These are phyloP conservation scores for Xanthoconium purpureum DNA, from an alignment of 768 basidiomycete species.

Conservation along the genomic window DNA sequence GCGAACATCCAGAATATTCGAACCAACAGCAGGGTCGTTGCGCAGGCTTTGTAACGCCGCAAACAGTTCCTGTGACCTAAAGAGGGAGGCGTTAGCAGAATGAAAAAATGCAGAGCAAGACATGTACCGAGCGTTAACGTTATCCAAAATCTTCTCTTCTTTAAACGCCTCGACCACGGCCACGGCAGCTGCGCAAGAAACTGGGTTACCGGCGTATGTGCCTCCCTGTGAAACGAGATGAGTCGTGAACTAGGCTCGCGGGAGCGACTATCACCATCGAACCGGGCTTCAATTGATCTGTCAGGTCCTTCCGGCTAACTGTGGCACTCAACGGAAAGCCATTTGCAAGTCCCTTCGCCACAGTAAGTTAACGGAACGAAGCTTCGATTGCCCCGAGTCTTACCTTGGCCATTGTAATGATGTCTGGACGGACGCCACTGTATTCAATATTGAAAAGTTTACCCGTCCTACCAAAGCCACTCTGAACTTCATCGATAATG, in stretches of 20 bases:
- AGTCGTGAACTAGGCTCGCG: background rate
- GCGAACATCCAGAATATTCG: constrained; percentile 79
- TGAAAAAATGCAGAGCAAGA: background rate
- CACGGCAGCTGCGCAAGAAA: constrained; percentile 86
- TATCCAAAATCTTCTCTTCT: constrained; percentile 78
- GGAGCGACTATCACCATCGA: constrained; percentile 53
- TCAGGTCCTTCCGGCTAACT: constrained; percentile 75
- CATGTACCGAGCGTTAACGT: constrained; percentile 67
- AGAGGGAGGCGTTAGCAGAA: constrained; percentile 1
- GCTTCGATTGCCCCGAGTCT: background rate
- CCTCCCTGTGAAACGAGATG: constrained; percentile 53
- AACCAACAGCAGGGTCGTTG: constrained; percentile 46
- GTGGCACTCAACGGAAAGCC: constrained; percentile 93
- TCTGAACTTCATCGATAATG: constrained; percentile 85
- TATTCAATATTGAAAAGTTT: constrained; percentile 79
- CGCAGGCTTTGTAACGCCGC: constrained; percentile 54
- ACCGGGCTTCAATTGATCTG: constrained; percentile 76
- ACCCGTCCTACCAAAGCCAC: constrained; percentile 87
- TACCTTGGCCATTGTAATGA: constrained; percentile 87
- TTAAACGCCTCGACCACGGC: constrained; percentile 76
- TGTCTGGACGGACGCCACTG: constrained; percentile 82
- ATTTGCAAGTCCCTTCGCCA: constrained; percentile 69
- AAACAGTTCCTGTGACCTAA: constrained; percentile 73
- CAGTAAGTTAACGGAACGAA: constrained; percentile 5
- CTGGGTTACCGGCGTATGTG: constrained; percentile 90